Evolutionary conservation across 75 land plant species (phyloP), one percentile per base, ranked within the genome.

Genomic region (Azolla pinnata): DNA sequence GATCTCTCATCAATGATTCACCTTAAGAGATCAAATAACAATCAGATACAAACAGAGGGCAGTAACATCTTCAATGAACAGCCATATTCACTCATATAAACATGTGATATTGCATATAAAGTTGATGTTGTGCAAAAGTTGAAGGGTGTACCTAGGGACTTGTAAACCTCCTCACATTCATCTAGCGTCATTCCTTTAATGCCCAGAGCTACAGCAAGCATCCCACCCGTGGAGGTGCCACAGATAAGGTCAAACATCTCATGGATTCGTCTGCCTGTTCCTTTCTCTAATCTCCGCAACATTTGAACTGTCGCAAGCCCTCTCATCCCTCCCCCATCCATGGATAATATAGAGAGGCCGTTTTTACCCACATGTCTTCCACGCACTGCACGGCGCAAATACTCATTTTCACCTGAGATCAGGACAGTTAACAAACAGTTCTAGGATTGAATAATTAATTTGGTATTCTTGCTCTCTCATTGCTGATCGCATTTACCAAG

Each of bases 301-400:
- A 95, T 86, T 63, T 89, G 82, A 5, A 95, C 99, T 44, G 99
- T 86, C 60, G 96, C 96, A 29, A 95, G 64, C 60, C 96, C 99
- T 70, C 88, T 83, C 99, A 95, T 95, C 25, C 99, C 96, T 60
- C 99, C 99, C 19, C 99, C 99, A 82, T 95, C 99, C 99, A 95
- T 95, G 53, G 91, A 70, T 24, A 95, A 78, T 44, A 95, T 89
- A 51, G 90, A 84, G 64, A 95, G 64, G 3, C 99, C 99, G 67
- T 72, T 81, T 63, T 88, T 95, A 44, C 85, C 79, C 42, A 95
- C 80, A 12, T 65, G 78, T 63, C 76, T 68, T 25, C 83, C 90
- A 73, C 62, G 81, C 51, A 83, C 74, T 31, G 96, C 90, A 51
- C 91, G 77, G 31, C 99, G 70, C 59, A 95, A 64, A 67, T 61